phyloP scores from a whole-genome alignment of 2,329 filamentous ascomycete genomes.

The Colletotrichum navitas region DNA sequence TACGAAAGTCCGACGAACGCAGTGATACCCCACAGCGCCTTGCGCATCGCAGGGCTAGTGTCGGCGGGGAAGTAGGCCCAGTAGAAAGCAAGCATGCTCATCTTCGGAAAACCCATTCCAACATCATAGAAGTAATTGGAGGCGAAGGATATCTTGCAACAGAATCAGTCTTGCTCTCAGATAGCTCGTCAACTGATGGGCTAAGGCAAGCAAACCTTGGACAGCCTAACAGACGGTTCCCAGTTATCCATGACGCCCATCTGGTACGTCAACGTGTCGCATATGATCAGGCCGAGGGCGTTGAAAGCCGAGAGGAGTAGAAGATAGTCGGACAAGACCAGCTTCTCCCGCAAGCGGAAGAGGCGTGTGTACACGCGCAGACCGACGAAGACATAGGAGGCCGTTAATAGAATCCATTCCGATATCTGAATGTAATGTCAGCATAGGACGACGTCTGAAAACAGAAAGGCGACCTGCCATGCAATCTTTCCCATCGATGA shows the following conservation, averaged over 20 bases:
- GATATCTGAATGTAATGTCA: slow-evolving; percentile 45
- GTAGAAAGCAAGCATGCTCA: slow-evolving; percentile 54
- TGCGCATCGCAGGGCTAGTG: slow-evolving; percentile 47
- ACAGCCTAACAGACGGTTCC: slow-evolving; percentile 48
- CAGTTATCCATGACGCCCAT: slow-evolving; percentile 50
- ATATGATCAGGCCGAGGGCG: slow-evolving; percentile 51
- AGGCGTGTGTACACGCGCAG: slow-evolving; percentile 51
- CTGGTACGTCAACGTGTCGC: slow-evolving; percentile 51
- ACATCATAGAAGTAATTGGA: slow-evolving; percentile 55
- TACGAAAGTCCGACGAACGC: slow-evolving; percentile 50
- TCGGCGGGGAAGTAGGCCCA: slow-evolving; percentile 50
- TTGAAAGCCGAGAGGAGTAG: slow-evolving; percentile 48
- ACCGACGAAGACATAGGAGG: slow-evolving; percentile 47
- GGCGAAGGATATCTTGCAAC: slow-evolving; percentile 49
- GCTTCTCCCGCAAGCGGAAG: slow-evolving; percentile 48
- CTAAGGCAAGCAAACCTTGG: slow-evolving; percentile 47
- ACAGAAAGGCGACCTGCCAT: slow-evolving; percentile 40
- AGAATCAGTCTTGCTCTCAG: background rate
- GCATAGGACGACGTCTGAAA: background rate
- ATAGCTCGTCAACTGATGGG: fast-evolving
- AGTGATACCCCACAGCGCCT: slow-evolving; percentile 48
- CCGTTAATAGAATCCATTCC: slow-evolving; percentile 50
- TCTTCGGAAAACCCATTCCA: slow-evolving; percentile 53
- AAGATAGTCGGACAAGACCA: slow-evolving; percentile 49
- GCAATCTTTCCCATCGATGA: slow-evolving; percentile 46